Evolutionary conservation across 164 flowering plant species (phyloP).

Genomic region (Kingdonia uniflora): DNA sequence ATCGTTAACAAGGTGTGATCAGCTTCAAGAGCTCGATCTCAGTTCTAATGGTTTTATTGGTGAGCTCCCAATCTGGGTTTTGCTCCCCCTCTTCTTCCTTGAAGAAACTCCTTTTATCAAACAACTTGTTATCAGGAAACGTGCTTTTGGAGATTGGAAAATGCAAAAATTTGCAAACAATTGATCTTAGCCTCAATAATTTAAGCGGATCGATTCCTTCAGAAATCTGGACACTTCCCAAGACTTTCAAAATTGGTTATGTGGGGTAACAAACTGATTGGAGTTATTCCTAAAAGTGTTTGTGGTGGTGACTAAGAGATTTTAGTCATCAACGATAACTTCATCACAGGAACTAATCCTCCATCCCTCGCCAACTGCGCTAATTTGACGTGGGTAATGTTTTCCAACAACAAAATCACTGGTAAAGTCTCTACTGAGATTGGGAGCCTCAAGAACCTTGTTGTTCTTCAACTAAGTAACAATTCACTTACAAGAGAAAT

Average conservation of each 20-base stretch:
- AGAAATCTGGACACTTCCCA: slow-evolving; percentile 54
- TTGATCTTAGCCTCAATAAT: slow-evolving; percentile 76
- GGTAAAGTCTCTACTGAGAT: slow-evolving; percentile 59
- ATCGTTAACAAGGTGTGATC: slow-evolving; percentile 37
- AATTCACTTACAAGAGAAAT: slow-evolving; percentile 58
- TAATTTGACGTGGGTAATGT: slow-evolving; percentile 67
- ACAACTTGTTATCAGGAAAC: slow-evolving; percentile 46
- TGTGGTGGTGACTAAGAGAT: slow-evolving; percentile 63
- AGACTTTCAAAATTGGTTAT: slow-evolving; percentile 55
- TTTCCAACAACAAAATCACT: slow-evolving; percentile 70
- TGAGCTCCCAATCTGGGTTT: slow-evolving; percentile 41
- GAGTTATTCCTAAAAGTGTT: slow-evolving; percentile 62
- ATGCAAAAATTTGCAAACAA: slow-evolving; percentile 40
- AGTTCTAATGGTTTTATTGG: slow-evolving; percentile 63
- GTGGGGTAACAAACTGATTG: slow-evolving; percentile 71
- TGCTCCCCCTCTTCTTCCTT: slow-evolving; percentile 53
- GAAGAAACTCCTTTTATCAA: slow-evolving; percentile 38
- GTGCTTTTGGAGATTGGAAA: slow-evolving; percentile 52
- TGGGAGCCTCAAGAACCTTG: slow-evolving; percentile 49
- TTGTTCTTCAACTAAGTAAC: slow-evolving; percentile 75
- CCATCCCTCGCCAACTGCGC: slow-evolving; percentile 46
- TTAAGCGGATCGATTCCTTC: slow-evolving; percentile 49
- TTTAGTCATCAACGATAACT: slow-evolving; percentile 72
- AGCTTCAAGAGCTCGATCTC: slow-evolving; percentile 56
- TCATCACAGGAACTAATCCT: slow-evolving; percentile 55